Evolutionary conservation across 148 eudicot genomes (phyloP).

Genomic region (Tetragonia tetragonoides): DNA sequence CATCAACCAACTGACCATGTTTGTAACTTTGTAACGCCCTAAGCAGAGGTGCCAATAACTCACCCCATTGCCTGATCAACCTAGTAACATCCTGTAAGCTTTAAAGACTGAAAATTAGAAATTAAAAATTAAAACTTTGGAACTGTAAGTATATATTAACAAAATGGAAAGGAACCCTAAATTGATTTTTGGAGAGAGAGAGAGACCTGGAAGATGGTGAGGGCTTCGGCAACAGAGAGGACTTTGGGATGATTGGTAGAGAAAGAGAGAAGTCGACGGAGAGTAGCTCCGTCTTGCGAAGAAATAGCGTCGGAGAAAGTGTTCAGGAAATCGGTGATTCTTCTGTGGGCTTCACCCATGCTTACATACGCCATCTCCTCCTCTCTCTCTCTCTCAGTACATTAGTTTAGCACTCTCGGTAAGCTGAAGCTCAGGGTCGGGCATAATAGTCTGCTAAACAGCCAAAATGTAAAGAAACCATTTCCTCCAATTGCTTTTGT

Average conservation of each 20-base stretch:
- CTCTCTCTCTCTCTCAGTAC: neutral
- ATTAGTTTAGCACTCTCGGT: too few relatives aligned
- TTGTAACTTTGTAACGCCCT: constrained; percentile 76
- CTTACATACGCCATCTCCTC: constrained; percentile 60
- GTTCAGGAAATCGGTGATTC: constrained; percentile 66
- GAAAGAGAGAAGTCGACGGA: constrained; percentile 65
- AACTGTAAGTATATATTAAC: neutral
- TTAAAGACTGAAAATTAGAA: neutral
- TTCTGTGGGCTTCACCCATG: constrained; percentile 95
- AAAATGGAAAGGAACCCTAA: constrained; percentile 21
- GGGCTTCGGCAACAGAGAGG: constrained; percentile 77
- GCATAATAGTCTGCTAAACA: too few relatives aligned
- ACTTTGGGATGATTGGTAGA: constrained; percentile 59
- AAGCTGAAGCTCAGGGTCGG: too few relatives aligned
- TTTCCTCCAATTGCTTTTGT: too few relatives aligned
- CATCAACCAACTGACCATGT: constrained; percentile 64
- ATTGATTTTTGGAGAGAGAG: neutral
- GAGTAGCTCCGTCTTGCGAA: constrained; percentile 60
- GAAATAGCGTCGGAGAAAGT: constrained; percentile 71
- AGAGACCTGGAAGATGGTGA: constrained; percentile 74
- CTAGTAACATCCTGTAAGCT: constrained; percentile 63
- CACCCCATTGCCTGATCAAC: constrained; percentile 64
- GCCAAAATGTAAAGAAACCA: too few relatives aligned
- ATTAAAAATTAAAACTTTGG: neutral
- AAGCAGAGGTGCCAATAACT: constrained; percentile 62